Conservation (phyloP, 2,329 filamentous ascomycete genomes). For the Paecilomyces variotii region DNA sequence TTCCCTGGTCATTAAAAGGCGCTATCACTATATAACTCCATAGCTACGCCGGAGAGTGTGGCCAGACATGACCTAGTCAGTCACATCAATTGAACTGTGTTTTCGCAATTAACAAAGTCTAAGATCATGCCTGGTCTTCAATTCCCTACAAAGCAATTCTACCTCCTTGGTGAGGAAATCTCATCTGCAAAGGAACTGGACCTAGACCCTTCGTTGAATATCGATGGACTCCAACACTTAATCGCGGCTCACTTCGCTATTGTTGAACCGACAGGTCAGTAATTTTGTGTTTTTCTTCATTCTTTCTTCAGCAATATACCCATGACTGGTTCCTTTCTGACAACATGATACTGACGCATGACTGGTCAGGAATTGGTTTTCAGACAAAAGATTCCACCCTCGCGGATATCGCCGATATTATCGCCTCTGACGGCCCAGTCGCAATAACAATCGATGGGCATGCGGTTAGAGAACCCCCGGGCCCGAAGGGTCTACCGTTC, state of each 20-base stretch:
- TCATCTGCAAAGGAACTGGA: constrained; percentile 1
- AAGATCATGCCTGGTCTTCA: neutral
- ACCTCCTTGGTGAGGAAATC: neutral
- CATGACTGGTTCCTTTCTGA: neutral
- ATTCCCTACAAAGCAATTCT: neutral
- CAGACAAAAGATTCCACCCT: constrained; percentile 7
- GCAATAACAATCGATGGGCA: constrained; percentile 20
- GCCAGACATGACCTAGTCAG: neutral
- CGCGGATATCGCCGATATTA: constrained; percentile 11
- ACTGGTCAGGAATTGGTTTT: constrained; percentile 13
- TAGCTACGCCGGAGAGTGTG: neutral
- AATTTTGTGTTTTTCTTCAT: neutral
- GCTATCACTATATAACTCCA: neutral
- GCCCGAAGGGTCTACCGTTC: constrained; percentile 21
- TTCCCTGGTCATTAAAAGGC: neutral
- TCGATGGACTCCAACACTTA: constrained; percentile 13
- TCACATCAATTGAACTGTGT: neutral
- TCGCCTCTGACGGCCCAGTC: constrained; percentile 7
- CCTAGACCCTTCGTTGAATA: constrained; percentile 11
- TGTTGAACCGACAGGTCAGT: constrained; percentile 20
- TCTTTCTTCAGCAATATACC: neutral
- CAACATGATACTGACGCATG: neutral
- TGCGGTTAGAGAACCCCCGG: constrained; percentile 9
- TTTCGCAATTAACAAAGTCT: neutral
- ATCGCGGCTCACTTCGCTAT: constrained; percentile 23